A percentile compares a stretch with the other conserved stretches of the same genome.
phyloP scores from a whole-genome alignment of 2,329 filamentous ascomycete species.

The Myotisia sp. region DNA sequence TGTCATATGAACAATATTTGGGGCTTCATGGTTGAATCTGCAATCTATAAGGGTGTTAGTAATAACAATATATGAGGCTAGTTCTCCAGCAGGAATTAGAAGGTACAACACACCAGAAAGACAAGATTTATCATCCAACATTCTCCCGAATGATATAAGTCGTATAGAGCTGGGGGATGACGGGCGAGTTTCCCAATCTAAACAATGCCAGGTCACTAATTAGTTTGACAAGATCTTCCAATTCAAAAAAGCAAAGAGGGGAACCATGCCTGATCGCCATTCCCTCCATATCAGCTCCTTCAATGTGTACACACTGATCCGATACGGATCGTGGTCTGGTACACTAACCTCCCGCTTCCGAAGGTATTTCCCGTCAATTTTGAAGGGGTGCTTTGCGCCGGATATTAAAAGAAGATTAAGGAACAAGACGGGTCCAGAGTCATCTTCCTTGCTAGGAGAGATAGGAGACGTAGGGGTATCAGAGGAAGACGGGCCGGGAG shows the following conservation, averaged over 20 bases:
- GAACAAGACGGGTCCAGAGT: not conserved
- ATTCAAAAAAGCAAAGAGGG: not conserved
- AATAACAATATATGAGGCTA: not conserved
- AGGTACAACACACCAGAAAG: slow-evolving; percentile 55
- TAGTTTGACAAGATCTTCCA: too few species aligned
- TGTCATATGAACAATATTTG: slow-evolving; percentile 91
- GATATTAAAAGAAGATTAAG: slow-evolving; percentile 55
- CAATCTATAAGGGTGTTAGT: slow-evolving; percentile 49
- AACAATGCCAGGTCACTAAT: slow-evolving; percentile 7
- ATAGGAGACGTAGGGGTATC: not conserved
- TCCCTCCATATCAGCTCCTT: slow-evolving; percentile 89
- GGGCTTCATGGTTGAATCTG: slow-evolving; percentile 56
- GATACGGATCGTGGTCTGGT: slow-evolving; percentile 66
- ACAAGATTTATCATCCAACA: slow-evolving; percentile 75
- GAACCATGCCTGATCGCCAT: slow-evolving; percentile 56
- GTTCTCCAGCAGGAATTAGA: not conserved
- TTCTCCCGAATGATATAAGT: slow-evolving; percentile 78
- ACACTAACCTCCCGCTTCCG: slow-evolving; percentile 64
- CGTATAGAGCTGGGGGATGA: slow-evolving; percentile 79
- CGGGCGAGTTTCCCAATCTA: slow-evolving; percentile 75
- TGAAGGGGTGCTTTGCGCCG: slow-evolving; percentile 76
- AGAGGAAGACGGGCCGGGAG: not conserved
- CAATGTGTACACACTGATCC: slow-evolving; percentile 82
- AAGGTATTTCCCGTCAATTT: slow-evolving; percentile 75
- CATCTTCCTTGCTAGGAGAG: not conserved